Evolutionary conservation across 108 stramenopile species (phyloP).

Genomic region (Pseudonitzschia multistriata): DNA sequence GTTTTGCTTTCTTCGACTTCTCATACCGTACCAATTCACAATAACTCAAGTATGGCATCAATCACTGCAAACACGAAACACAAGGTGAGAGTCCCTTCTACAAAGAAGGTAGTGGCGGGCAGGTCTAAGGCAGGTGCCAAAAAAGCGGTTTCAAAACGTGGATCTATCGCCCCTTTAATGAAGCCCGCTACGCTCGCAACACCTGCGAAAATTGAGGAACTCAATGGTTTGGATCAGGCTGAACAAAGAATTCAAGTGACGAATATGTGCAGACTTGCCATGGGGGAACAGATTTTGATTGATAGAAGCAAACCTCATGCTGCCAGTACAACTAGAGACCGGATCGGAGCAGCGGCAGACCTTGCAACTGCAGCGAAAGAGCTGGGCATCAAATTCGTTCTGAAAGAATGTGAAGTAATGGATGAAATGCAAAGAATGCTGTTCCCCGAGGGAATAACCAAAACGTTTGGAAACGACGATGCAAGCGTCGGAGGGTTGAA

Average conservation of each 20-base stretch:
- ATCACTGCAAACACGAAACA: slow-evolving; percentile 45
- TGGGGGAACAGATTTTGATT: slow-evolving; percentile 60
- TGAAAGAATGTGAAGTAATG: slow-evolving; percentile 73
- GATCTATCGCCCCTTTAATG: slow-evolving; percentile 56
- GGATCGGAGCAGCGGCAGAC: slow-evolving; percentile 75
- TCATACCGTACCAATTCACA: too few relatives aligned
- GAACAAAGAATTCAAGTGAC: slow-evolving; percentile 44
- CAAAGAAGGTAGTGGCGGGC: slow-evolving; percentile 39
- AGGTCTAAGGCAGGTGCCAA: slow-evolving; percentile 21
- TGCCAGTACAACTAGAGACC: slow-evolving; percentile 61
- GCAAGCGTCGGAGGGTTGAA: slow-evolving; percentile 60
- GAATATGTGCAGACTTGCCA: slow-evolving; percentile 54
- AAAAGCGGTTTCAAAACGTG: slow-evolving; percentile 36
- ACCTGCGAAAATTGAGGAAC: slow-evolving; percentile 33
- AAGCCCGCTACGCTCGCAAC: slow-evolving; percentile 49
- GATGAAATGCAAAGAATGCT: slow-evolving; percentile 69
- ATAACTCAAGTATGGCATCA: slow-evolving; percentile 38
- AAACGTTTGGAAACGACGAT: slow-evolving; percentile 49
- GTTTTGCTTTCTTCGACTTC: too few relatives aligned
- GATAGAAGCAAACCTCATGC: slow-evolving; percentile 67
- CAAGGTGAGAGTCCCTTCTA: slow-evolving; percentile 36
- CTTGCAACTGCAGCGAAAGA: slow-evolving; percentile 60
- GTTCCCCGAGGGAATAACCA: slow-evolving; percentile 68
- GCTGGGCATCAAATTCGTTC: slow-evolving; percentile 56
- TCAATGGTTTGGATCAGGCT: slow-evolving; percentile 30